Evolutionary conservation across 208 protist genomes (phyloP).

Genomic region (Tritrichomonas foetus): DNA sequence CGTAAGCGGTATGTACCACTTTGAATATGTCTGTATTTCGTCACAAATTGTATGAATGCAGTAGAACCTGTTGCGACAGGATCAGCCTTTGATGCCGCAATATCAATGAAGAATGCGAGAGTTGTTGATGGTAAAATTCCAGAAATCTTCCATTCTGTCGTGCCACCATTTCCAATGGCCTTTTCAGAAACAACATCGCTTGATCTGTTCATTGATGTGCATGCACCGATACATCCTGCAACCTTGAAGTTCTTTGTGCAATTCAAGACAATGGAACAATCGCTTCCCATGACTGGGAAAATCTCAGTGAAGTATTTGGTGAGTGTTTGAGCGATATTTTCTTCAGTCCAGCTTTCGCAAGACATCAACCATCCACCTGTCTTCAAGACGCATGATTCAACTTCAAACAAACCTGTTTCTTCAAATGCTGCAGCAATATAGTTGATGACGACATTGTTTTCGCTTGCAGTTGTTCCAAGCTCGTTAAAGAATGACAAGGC

Average conservation of each 20-base stretch:
- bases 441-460: slow-evolving; percentile 84
- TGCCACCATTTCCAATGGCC: slow-evolving; percentile 88
- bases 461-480: slow-evolving; percentile 79
- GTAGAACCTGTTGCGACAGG: slow-evolving; percentile 46
- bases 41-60: slow-evolving; percentile 72
- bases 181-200: slow-evolving; percentile 44
- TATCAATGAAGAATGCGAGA: slow-evolving; percentile 92
- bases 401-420: slow-evolving; percentile 72
- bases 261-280: background rate
- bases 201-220: background rate
- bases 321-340: background rate
- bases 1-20: slow-evolving; percentile 60
- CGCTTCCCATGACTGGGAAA: background rate
- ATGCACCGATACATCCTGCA: slow-evolving; percentile 8
- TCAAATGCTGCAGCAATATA: slow-evolving; percentile 89
- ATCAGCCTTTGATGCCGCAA: slow-evolving; percentile 64
- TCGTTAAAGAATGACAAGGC: slow-evolving; percentile 76
- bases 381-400: slow-evolving; percentile 65
- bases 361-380: slow-evolving; percentile 56
- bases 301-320: background rate
- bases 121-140: slow-evolving; percentile 78
- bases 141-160: slow-evolving; percentile 88
- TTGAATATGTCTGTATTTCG: slow-evolving; percentile 76
- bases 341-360: background rate
- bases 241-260: background rate